Base-by-base conservation (phyloP, 768 basidiomycete genomes). In the Boletus reticulatus region DNA sequence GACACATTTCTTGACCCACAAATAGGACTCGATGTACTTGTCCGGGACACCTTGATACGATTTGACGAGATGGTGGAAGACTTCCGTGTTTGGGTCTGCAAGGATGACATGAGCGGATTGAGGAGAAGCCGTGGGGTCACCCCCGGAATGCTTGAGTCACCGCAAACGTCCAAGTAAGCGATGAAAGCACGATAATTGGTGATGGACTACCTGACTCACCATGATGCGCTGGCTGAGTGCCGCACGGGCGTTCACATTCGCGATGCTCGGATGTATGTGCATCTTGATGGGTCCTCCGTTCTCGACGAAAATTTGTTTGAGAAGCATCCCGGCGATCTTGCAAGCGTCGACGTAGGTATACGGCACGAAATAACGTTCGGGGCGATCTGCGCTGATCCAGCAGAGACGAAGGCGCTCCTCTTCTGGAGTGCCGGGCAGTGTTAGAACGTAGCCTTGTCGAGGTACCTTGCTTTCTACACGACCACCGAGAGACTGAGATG, bases 301-400 rank as follows among this genome's bases (percentile, higher is more conserved):
- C 55, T 88, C 84, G 16, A 84, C 71, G 57, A 92, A 92, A 34
- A 92, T 87, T 64, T 91, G 89, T 69, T 82, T 87, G 50, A 92
- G 64, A 14, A 89, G 69, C 78, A 82, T 84, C 13, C 86, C 85
- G 0, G 83, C 81, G n/a, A 87, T 80, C 69, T 88, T 89, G 74
- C 90, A 92, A n/a, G 89, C 87, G 37, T 91, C 88, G 16, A 92
- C 83, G 65, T 84, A 92, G 48, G 88, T 88, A 67, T 86, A 87
- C 9, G 89, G 89, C 43, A 92, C 89, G 58, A 92, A 88, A 67
- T 83, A 80, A 53, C 90, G 76, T 29, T 89, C 86, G 8, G 90
- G 89, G 53, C 89, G 76, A 60, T 91, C 88, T 2, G 72, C 49
- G 53, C 78, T 82, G 24, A 76, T 77, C 89, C 90, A 92, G 60